Evolutionary conservation across 306 rosid genomes (phyloP).

Genomic region (Psophocarpus tetragonolobus): DNA sequence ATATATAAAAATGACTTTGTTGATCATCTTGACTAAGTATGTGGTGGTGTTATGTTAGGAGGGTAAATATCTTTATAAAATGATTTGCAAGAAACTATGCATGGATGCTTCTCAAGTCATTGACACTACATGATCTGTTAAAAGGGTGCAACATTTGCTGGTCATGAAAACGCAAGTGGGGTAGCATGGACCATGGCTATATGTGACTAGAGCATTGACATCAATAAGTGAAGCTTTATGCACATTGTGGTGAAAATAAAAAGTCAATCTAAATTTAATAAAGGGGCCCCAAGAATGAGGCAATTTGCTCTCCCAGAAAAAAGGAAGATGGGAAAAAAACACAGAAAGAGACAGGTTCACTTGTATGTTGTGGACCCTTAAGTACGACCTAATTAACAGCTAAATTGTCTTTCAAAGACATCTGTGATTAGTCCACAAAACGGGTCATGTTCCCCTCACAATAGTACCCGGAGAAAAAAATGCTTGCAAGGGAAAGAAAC

Average conservation of each 20-base stretch:
- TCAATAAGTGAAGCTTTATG: background rate
- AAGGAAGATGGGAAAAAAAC: conserved; percentile 1
- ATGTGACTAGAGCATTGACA: background rate
- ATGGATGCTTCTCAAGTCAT: conserved; percentile 35
- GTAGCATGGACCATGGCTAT: conserved; percentile 30
- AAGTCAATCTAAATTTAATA: conserved; percentile 39
- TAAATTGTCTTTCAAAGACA: background rate
- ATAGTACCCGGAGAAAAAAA: background rate
- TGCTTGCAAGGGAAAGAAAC: conserved; percentile 8
- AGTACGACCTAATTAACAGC: background rate
- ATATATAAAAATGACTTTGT: background rate
- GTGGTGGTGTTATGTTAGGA: background rate
- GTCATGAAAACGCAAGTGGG: conserved; percentile 13
- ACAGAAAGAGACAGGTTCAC: background rate
- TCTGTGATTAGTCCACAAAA: conserved; percentile 12
- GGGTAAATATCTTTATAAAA: conserved; percentile 19
- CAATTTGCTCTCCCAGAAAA: conserved; percentile 32
- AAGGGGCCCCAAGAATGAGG: conserved; percentile 24
- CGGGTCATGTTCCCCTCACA: conserved; percentile 2
- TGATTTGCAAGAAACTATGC: conserved; percentile 29
- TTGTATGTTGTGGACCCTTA: background rate
- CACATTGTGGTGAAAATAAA: background rate
- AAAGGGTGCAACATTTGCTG: conserved; percentile 21
- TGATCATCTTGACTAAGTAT: background rate
- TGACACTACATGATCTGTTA: conserved; percentile 28